Evolutionary conservation across 2,329 filamentous ascomycete species (phyloP).

Genomic region (Fusarium chlamydosporum): DNA sequence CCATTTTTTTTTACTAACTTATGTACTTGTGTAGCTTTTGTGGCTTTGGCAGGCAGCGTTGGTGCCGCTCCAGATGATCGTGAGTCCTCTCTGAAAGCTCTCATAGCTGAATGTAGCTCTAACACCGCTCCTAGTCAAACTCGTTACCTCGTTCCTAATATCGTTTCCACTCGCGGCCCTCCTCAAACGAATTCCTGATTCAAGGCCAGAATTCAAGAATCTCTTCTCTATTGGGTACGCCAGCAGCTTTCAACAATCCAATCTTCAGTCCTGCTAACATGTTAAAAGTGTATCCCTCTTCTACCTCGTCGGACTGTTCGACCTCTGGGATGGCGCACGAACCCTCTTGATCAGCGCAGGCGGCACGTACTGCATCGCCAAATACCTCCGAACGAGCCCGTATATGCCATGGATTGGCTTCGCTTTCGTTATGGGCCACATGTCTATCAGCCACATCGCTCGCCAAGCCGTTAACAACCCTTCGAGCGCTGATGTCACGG

Average conservation of each 20-base stretch:
- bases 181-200: conserved; percentile 91
- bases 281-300: conserved; percentile 79
- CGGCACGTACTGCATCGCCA: conserved; percentile 86
- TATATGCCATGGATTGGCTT: conserved; percentile 99
- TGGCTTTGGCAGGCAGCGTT: conserved; percentile 51
- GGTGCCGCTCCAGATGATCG: conserved; percentile 59
- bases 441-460: conserved; percentile 89
- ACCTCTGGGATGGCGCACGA: conserved; percentile 86
- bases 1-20: conserved; percentile 34
- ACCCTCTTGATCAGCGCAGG: conserved; percentile 85
- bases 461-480: conserved; percentile 80
- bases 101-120: conserved; percentile 22
- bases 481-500: conserved; percentile 85
- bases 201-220: conserved; percentile 87
- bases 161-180: conserved; percentile 92
- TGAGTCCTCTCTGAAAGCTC: conserved; percentile 42
- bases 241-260: background rate
- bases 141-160: conserved; percentile 88
- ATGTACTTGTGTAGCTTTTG: conserved; percentile 52
- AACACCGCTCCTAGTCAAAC: conserved; percentile 77
- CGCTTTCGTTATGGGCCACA: conserved; percentile 93
- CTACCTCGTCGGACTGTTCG: conserved; percentile 93
- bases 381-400: conserved; percentile 81
- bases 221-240: conserved; percentile 82
- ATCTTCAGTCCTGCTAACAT: conserved; percentile 13